These are phyloP conservation scores for Neofusicoccum kwambonambiense DNA, from an alignment of 2,329 filamentous ascomycete species.

Conservation along the genomic window DNA sequence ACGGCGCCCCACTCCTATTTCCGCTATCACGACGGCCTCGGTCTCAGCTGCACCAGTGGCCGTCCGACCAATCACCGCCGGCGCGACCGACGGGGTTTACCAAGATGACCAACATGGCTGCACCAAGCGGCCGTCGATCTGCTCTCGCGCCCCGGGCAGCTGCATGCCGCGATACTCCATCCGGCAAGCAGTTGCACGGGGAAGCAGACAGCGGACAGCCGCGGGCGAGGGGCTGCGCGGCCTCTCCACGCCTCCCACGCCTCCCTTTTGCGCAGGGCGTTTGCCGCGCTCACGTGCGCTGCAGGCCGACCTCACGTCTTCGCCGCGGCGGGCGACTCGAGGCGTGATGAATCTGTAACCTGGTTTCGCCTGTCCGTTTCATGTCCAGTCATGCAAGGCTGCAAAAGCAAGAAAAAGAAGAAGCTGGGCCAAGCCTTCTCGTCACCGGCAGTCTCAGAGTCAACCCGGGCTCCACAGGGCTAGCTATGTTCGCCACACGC, in stretches of 20 bases:
- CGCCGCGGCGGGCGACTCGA: background rate
- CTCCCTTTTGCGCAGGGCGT: background rate
- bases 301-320: background rate
- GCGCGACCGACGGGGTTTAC: background rate
- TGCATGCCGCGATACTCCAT: slow-evolving; percentile 6
- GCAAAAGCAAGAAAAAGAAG: slow-evolving; percentile 12
- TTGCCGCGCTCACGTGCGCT: background rate
- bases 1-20: slow-evolving; percentile 16
- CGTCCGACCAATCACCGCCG: background rate
- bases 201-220: background rate
- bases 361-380: slow-evolving; percentile 14
- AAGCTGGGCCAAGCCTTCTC: slow-evolving; percentile 9
- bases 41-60: background rate
- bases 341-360: slow-evolving; percentile 15
- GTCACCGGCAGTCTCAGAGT: slow-evolving; percentile 14
- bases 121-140: slow-evolving; percentile 1
- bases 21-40: slow-evolving; percentile 3
- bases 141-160: slow-evolving; percentile 2
- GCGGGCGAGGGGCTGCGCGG: slow-evolving; percentile 11
- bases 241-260: background rate
- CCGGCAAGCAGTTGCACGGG: slow-evolving; percentile 4
- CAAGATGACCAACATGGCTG: background rate
- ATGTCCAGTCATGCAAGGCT: slow-evolving; percentile 15
- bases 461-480: slow-evolving; percentile 6
- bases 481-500: slow-evolving; percentile 6